These are phyloP conservation scores for Wallacemonas collosoma DNA, from an alignment of 208 protist genomes.

Conservation along the genomic window DNA sequence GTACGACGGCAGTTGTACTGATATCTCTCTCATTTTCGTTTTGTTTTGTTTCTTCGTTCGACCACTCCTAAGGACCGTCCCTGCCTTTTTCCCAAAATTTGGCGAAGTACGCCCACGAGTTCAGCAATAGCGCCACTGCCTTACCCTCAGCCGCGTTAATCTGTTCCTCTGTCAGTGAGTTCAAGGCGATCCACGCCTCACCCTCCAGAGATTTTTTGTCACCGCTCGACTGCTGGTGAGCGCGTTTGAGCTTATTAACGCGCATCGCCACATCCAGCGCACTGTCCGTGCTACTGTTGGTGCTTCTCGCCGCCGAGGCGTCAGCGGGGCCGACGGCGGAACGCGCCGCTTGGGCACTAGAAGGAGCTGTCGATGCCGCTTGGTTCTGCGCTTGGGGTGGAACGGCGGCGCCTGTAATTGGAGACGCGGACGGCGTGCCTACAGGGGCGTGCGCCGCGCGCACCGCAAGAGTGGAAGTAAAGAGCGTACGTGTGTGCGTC, in stretches of 20 bases:
- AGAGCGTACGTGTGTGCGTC: not conserved
- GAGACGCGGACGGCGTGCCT: not conserved
- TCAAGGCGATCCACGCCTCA: conserved; percentile 77
- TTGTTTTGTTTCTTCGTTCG: not conserved
- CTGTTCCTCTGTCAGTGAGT: conserved; percentile 78
- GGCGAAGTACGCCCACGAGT: conserved; percentile 92
- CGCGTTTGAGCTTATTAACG: conserved; percentile 85
- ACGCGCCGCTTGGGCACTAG: not conserved
- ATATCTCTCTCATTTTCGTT: too few relatives aligned
- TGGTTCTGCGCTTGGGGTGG: not conserved
- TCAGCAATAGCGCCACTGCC: conserved; percentile 84
- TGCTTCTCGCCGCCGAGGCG: not conserved
- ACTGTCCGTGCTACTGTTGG: conserved; percentile 29
- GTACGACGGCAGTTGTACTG: too few relatives aligned
- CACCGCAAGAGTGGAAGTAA: conserved; percentile 3
- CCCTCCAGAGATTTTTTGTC: conserved; percentile 62
- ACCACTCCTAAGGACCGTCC: conserved; percentile 55
- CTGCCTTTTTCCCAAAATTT: conserved; percentile 91
- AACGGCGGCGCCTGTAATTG: not conserved
- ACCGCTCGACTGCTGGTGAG: conserved; percentile 60
- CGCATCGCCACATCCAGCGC: conserved; percentile 88
- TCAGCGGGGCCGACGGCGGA: conserved; percentile 8
- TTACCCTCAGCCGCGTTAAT: conserved; percentile 91
- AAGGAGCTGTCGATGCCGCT: conserved; percentile 11
- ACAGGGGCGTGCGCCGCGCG: not conserved